Conservation (phyloP, 2,329 filamentous ascomycete species). For the Colletotrichum australisinense region DNA sequence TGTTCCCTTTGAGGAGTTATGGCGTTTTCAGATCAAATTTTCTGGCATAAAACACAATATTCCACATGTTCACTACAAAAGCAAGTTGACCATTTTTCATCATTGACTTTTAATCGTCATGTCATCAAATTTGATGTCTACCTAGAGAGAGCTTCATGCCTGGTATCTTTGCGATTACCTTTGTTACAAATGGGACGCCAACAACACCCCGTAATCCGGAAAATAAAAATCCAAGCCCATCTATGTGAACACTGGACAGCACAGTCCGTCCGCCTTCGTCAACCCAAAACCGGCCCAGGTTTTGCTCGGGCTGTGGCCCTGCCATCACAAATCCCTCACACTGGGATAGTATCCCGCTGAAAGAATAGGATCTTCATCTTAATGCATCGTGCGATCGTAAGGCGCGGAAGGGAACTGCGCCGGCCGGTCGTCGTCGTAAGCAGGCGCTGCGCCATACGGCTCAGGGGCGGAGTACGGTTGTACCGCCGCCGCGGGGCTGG, state of each 20-base stretch:
- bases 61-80: slow-evolving; percentile 11
- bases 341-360: background rate
- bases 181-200: slow-evolving; percentile 40
- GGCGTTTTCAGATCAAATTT: slow-evolving; percentile 22
- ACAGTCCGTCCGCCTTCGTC: background rate
- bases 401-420: slow-evolving; percentile 67
- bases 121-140: slow-evolving; percentile 34
- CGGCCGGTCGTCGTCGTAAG: slow-evolving; percentile 54
- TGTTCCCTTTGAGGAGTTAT: slow-evolving; percentile 17
- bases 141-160: slow-evolving; percentile 32
- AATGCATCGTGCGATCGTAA: slow-evolving; percentile 59
- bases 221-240: slow-evolving; percentile 30
- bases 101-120: slow-evolving; percentile 19
- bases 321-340: background rate
- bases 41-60: slow-evolving; percentile 1
- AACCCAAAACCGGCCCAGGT: background rate
- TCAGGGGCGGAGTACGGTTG: slow-evolving; percentile 36
- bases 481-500: slow-evolving; percentile 42
- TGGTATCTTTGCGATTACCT: slow-evolving; percentile 39
- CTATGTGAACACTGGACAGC: slow-evolving; percentile 31
- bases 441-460: slow-evolving; percentile 51
- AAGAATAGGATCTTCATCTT: background rate
- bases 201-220: slow-evolving; percentile 37
- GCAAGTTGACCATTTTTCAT: background rate
- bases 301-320: slow-evolving; percentile 3